Base-by-base conservation (phyloP, 805 yeast species). In the Monosporozyma aquatica region DNA sequence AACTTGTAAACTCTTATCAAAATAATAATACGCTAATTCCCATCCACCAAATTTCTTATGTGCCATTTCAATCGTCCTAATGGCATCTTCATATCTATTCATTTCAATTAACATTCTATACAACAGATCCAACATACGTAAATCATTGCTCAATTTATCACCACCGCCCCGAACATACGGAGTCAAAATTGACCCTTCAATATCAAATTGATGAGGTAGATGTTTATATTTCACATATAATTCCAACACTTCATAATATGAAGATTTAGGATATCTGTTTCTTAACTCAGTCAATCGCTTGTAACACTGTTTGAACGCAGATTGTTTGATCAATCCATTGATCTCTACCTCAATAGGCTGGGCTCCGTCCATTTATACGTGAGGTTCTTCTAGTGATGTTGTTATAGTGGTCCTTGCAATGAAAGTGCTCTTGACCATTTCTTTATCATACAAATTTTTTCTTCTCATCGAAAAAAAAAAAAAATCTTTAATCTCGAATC, bases 41-140 rank as follows among this genome's bases (percentile, higher is more conserved):
- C 68, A 62, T 4, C 71, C 67, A 3, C 82, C 79, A 49, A 75
- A 78, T 54, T 72, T 76, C 54, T 74, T 72, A 34, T 74, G 69
- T 2, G 80, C 78, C 42, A 66, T 71, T 46, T 80, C 87, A 53
- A 72, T 80, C 0, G 76, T 69, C 38, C 64, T 68, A 15, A 64
- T 51, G 3, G 76, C 71, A 42, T 74, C 76, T 0, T 57, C 59
- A 11, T 55, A 55, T 29, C 51, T 56, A 1, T 66, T 68, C n/a
- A 65, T 56, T 14, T 62, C 57, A 4, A 59, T 48, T 53, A 74
- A 77, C 21, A 76, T 67, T 1, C 61, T 62, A 39, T 67, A 68
- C 37, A 82, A 58, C 5, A 78, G 43, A 7, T 65, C 66, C 42
- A 82, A 57, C 0, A 86, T 64, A 26, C 69, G 65, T 0, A 72